Percentiles rank a stretch among this genome's conserved stretches.
These are phyloP conservation scores for Lecanoromycetidae sp. DNA, from an alignment of 2,329 filamentous ascomycete genomes.

Conservation along the genomic window DNA sequence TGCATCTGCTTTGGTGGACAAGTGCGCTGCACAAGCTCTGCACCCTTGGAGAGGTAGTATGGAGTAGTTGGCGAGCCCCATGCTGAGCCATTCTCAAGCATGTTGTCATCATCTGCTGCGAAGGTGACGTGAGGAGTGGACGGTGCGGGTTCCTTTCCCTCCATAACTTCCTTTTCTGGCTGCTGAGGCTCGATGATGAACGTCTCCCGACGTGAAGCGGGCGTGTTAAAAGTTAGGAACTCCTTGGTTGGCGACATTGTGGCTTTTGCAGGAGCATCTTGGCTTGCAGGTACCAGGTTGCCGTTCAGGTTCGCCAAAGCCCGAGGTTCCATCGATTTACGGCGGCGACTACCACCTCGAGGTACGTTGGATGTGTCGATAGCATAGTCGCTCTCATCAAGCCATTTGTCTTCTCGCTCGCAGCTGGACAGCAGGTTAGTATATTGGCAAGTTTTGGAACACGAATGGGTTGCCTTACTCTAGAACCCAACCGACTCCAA, in stretches of 20 bases:
- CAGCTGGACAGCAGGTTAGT: no score
- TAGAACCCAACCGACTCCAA: conserved; percentile 78
- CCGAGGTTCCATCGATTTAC: conserved; percentile 72
- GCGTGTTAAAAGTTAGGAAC: conserved; percentile 23
- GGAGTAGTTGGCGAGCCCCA: conserved; percentile 32
- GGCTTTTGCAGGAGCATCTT: conserved; percentile 20
- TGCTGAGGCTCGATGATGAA: conserved; percentile 14
- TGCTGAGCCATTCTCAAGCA: conserved; percentile 6
- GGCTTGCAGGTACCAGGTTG: conserved; percentile 38
- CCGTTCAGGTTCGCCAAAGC: conserved; percentile 58
- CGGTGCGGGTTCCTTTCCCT: not conserved
- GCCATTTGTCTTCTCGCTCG: conserved; percentile 63
- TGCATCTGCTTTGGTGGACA: conserved; percentile 43
- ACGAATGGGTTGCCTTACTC: conserved; percentile 49
- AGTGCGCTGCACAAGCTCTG: conserved; percentile 38
- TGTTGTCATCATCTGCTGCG: not conserved
- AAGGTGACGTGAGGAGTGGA: conserved; percentile 8
- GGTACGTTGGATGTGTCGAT: conserved; percentile 57
- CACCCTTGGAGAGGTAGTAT: conserved; percentile 33
- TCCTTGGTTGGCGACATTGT: conserved; percentile 23
- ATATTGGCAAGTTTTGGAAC: not conserved
- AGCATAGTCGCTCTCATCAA: conserved; percentile 58
- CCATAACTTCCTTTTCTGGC: not conserved
- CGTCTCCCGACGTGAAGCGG: conserved; percentile 19
- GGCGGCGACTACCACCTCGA: conserved; percentile 56